These are phyloP conservation scores for Podila minutissima DNA, from an alignment of 192 early-diverging fungal species.

Conservation along the genomic window DNA sequence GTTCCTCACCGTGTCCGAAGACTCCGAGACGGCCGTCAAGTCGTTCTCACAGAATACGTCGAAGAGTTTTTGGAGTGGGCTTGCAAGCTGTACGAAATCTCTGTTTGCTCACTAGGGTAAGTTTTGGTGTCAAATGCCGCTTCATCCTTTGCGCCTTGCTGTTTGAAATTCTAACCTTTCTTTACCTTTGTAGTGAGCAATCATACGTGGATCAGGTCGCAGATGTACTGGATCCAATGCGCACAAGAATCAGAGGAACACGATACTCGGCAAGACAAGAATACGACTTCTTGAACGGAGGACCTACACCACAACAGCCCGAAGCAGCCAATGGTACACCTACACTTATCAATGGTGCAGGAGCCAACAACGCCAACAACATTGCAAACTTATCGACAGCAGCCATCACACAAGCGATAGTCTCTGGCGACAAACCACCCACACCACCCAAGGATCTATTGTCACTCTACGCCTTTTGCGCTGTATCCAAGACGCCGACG, in stretches of 20 bases:
- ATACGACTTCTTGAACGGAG: constrained; percentile 65
- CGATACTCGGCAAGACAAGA: constrained; percentile 75
- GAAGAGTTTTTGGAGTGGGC: constrained; percentile 83
- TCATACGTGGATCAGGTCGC: constrained; percentile 79
- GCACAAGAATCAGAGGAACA: constrained; percentile 65
- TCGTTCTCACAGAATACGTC: constrained; percentile 72
- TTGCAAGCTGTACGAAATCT: constrained; percentile 71
- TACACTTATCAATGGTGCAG: not conserved
- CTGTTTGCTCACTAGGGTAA: constrained; percentile 76
- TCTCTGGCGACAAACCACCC: constrained; percentile 31
- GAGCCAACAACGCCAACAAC: not conserved
- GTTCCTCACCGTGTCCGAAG: constrained; percentile 67
- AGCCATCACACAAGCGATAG: constrained; percentile 9
- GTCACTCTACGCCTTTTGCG: constrained; percentile 74
- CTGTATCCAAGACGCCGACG: constrained; percentile 38
- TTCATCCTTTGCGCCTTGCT: not conserved
- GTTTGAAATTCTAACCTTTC: not conserved
- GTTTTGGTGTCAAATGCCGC: not conserved
- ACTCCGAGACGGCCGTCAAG: constrained; percentile 67
- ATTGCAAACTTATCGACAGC: not conserved
- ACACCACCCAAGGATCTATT: constrained; percentile 76
- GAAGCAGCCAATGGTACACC: not conserved
- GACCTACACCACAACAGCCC: constrained; percentile 1
- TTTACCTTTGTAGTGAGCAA: constrained; percentile 64
- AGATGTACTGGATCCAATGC: constrained; percentile 68